Conservation (phyloP, 257 asterid genomes). For the Asclepias syriaca region DNA sequence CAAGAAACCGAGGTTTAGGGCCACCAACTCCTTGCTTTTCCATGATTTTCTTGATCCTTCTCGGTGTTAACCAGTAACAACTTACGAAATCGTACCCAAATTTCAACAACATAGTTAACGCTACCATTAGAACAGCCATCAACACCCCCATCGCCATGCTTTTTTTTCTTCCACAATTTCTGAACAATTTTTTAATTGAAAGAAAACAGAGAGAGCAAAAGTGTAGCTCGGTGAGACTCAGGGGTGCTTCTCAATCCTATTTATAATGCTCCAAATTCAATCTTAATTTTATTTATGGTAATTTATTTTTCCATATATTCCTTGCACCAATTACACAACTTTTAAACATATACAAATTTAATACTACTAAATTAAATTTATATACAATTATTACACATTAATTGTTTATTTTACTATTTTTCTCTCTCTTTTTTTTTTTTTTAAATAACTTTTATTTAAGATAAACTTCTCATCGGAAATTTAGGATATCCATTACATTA, state of each 20-base stretch:
- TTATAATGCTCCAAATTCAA: constrained; percentile 1
- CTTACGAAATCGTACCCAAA: constrained; percentile 36
- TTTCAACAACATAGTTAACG: constrained; percentile 28
- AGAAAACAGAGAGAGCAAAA: background rate
- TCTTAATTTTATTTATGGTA: background rate
- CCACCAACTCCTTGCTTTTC: constrained; percentile 86
- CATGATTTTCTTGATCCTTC: constrained; percentile 72
- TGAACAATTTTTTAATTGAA: background rate
- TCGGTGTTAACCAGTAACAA: constrained; percentile 68
- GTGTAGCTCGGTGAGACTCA: background rate
- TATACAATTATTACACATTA: no score
- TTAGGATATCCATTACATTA: no score
- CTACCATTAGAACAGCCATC: constrained; percentile 10
- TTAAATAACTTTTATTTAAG: no score
- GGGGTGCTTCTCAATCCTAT: constrained; percentile 1
- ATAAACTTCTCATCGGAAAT: no score
- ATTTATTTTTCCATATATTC: no score
- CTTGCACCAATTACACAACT: no score
- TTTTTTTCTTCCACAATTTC: background rate
- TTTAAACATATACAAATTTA: no score
- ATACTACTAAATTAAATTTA: no score
- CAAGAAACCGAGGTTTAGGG: constrained; percentile 69
- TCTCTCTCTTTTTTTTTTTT: no score
- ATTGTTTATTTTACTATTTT: no score
- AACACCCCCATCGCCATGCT: constrained; percentile 33